phyloP scores from a whole-genome alignment of 2,329 filamentous ascomycete genomes.

The Calycina marina region DNA sequence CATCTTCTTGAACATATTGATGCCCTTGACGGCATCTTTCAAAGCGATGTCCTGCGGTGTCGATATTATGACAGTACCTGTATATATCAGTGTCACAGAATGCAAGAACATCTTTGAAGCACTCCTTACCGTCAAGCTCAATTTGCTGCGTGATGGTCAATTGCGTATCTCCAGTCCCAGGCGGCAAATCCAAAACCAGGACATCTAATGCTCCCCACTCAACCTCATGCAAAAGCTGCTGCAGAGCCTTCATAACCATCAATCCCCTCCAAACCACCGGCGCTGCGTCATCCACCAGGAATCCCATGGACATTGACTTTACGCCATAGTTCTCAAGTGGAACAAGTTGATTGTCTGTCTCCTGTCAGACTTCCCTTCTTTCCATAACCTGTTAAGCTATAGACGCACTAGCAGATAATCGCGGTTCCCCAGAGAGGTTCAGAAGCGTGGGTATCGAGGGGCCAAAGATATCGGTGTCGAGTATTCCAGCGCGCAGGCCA shows the following conservation, averaged over 20 bases:
- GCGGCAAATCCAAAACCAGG: constrained; percentile 79
- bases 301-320: constrained; percentile 98
- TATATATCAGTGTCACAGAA: constrained; percentile 4
- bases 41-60: constrained; percentile 89
- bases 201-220: constrained; percentile 85
- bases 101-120: constrained; percentile 1
- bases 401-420: constrained; percentile 53
- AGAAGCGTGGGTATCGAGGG: constrained; percentile 87
- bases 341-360: constrained; percentile 59
- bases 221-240: constrained; percentile 89
- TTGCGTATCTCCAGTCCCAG: constrained; percentile 90
- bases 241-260: constrained; percentile 95
- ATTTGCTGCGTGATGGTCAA: constrained; percentile 95
- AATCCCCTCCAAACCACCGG: constrained; percentile 90
- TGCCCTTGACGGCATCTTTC: constrained; percentile 80
- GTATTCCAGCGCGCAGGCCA: constrained; percentile 70
- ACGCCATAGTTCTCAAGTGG: constrained; percentile 90
- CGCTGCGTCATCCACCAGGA: constrained; percentile 64
- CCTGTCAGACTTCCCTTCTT: constrained; percentile 16
- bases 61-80: constrained; percentile 71
- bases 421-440: constrained; percentile 64
- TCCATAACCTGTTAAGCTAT: constrained; percentile 1
- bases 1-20: constrained; percentile 85
- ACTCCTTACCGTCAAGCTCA: constrained; percentile 55
- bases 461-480: constrained; percentile 95